Base-by-base conservation (phyloP, 2,329 filamentous ascomycete species). In the Fusarium sublunatum region DNA sequence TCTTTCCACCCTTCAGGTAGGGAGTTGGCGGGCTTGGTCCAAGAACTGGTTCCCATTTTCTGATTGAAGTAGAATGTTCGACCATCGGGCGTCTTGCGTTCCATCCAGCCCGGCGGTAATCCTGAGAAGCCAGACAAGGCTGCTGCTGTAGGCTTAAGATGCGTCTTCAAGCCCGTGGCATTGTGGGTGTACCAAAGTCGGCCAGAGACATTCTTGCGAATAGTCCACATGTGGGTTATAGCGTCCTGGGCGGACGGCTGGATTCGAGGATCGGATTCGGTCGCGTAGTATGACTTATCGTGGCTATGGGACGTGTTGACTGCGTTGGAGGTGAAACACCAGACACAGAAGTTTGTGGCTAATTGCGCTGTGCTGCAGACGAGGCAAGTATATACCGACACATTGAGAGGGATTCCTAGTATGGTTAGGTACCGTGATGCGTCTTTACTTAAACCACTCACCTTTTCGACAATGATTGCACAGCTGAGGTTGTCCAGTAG, bases 171-270 rank as follows among this genome's bases (percentile, higher is more conserved):
- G 0, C 70, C 71, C 0, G 70, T 70, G 0, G 50, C 5, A 3
- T 70, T 72, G 22, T 73, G 69, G 1, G 58, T 68, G 15, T 73
- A 73, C 69, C 70, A 73, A 1, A 70, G 48, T 7, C 70, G 61
- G 0, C 71, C 70, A 0, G 65, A 59, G 5, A 69, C 64, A n/a
- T 71, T 73, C 53, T 68, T 71, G 19, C 69, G 65, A 9, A 69
- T 56, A 0, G 68, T 67, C 71, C 71, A 73, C 9, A 64, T 39
- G 6, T 67, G 59, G 1, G 64, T 53, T 13, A 60, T 62, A 2
- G 69, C 53, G 7, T 67, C 51, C 15, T 58, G 59, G 2, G 52
- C 53, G 6, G 66, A 42, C 3, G 55, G 48, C 3, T 69, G 61
- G 24, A 71, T 51, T 10, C 54, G 60, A 0, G 66, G 57, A 13